Base-by-base conservation (phyloP, 2,329 filamentous ascomycete genomes). In the Onygena corvina region DNA sequence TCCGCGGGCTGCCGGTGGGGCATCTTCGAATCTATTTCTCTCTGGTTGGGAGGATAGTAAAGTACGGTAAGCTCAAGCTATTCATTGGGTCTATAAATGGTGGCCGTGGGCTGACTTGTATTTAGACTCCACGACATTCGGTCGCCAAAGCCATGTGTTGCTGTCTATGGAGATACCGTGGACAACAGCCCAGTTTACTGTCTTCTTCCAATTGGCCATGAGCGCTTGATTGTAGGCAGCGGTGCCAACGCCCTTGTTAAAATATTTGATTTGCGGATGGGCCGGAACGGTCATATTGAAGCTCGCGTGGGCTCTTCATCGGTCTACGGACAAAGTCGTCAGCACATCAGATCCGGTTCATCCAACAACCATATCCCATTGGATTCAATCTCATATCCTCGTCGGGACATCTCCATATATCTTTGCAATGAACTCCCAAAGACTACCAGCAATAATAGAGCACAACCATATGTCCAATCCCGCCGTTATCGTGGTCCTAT, bases 111-210 rank as follows among this genome's bases (percentile, higher is more conserved):
- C 33, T 33, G 36, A 27, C 23, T n/a, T 3, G 23, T 12, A 3
- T 29, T 11, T 47, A 71, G 77, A 55, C 69, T 83, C 4, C 78
- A 83, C 58, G 80, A 83, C 56, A 62, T 81, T 49, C 76, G 79
- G 30, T 75, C 74, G 1, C 67, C 70, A 2, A 60, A 63, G 16
- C 62, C 67, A 9, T 71, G 67, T 38, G 73, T 75, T 48, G 62
- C 63, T n/a, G 64, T 66, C 11, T 81, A 75, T 59, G 61, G 62
- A 55, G 78, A 81, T 56, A 67, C 71, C 1, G 75, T 76, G 2
- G 78, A 82, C 55, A 69, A 74, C 52, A 75, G 74, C 14, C 68
- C 76, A 0, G 71, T 81, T 4, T 81, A 81, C 58, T 76, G 76
- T 16, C 67, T 83, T 12, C 70, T 76, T 1, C 64, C 73, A 0